These are phyloP conservation scores for Hymenoscyphus occultus DNA, from an alignment of 2,329 filamentous ascomycete genomes.

Conservation along the genomic window DNA sequence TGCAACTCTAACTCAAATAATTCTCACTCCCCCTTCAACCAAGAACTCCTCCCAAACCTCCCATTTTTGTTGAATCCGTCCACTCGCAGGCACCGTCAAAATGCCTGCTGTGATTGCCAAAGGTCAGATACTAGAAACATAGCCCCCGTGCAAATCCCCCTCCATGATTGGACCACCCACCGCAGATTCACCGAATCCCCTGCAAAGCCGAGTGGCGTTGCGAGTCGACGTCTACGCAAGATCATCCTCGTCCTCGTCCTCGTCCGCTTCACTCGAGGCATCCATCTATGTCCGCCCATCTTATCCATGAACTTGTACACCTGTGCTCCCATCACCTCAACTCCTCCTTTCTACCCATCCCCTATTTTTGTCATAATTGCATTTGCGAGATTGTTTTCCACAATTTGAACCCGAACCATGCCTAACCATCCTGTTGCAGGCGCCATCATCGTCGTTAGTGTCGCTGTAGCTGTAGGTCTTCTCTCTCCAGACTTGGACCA, in stretches of 20 bases:
- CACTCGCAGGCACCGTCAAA: slow-evolving; percentile 15
- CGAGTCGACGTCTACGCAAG: slow-evolving; percentile 14
- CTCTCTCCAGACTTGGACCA: background rate
- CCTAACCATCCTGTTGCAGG: slow-evolving; percentile 37
- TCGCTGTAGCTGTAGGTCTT: slow-evolving; percentile 35
- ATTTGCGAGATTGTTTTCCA: slow-evolving; percentile 1
- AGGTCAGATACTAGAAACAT: slow-evolving; percentile 25
- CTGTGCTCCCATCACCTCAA: background rate
- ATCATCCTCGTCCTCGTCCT: background rate
- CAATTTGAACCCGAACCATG: slow-evolving; percentile 20
- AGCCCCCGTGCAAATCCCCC: slow-evolving; percentile 9
- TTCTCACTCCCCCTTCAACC: background rate
- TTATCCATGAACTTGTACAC: slow-evolving; percentile 1
- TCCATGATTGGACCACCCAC: slow-evolving; percentile 17
- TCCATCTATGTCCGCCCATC: slow-evolving; percentile 1
- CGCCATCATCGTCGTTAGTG: slow-evolving; percentile 34
- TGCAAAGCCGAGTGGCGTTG: slow-evolving; percentile 16
- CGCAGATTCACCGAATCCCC: slow-evolving; percentile 16
- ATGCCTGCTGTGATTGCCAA: slow-evolving; percentile 33
- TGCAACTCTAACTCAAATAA: background rate
- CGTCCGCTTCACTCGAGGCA: slow-evolving; percentile 10
- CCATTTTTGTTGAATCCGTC: too few relatives aligned
- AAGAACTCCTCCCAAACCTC: background rate
- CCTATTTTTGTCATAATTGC: background rate
- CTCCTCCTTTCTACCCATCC: background rate